Conservation (phyloP, 2,329 filamentous ascomycete genomes). For the Sphaerostilbella broomeana region DNA sequence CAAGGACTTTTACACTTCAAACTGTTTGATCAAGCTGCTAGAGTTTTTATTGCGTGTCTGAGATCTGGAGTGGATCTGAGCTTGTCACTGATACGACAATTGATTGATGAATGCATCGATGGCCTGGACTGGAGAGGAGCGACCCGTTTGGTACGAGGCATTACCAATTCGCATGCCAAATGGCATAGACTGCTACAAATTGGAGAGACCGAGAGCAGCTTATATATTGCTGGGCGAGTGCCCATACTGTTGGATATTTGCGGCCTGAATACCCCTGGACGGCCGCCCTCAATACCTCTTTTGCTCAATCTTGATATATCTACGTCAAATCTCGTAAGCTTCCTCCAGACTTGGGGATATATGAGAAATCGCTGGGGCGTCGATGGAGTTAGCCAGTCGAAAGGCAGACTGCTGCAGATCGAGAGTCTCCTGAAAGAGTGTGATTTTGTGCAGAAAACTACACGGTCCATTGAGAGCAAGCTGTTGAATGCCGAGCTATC, state of each 20-base stretch:
- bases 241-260: slow-evolving; percentile 32
- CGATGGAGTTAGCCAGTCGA: slow-evolving; percentile 8
- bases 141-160: slow-evolving; percentile 24
- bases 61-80: slow-evolving; percentile 28
- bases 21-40: slow-evolving; percentile 37
- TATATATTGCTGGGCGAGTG: slow-evolving; percentile 27
- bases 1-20: slow-evolving; percentile 42
- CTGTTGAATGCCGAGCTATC: slow-evolving; percentile 26
- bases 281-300: slow-evolving; percentile 6
- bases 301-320: slow-evolving; percentile 25
- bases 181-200: slow-evolving; percentile 22
- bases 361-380: slow-evolving; percentile 3
- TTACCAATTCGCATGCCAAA: slow-evolving; percentile 20
- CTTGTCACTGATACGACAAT: slow-evolving; percentile 25
- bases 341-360: slow-evolving; percentile 20
- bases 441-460: slow-evolving; percentile 22
- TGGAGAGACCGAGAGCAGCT: slow-evolving; percentile 16
- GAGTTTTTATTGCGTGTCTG: slow-evolving; percentile 36
- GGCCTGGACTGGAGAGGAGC: slow-evolving; percentile 35
- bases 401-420: slow-evolving; percentile 26
- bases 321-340: slow-evolving; percentile 14
- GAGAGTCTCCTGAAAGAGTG: slow-evolving; percentile 30
- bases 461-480: slow-evolving; percentile 29
- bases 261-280: slow-evolving; percentile 19
- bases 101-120: slow-evolving; percentile 37